Evolutionary conservation across 805 yeast genomes (phyloP), one percentile per base, ranked within the genome.

Genomic region (Nakazawaea peltata): DNA sequence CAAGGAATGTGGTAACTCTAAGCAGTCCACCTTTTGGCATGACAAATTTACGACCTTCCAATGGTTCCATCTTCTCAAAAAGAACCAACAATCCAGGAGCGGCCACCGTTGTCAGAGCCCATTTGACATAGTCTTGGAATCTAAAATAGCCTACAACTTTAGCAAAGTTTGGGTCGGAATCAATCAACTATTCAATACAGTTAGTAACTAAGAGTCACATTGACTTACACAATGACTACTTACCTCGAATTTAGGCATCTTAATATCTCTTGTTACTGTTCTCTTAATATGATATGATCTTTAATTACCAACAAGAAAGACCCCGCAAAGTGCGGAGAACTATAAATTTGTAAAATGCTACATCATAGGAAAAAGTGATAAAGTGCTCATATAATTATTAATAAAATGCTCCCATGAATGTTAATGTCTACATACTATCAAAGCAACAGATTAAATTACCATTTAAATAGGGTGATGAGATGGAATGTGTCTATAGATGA

Each of bases 111-210:
- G 67, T 57, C 5, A 57, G 57, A 4, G 63, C 72, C 67, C 74
- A 56, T 14, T 64, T 54, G 6, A 64, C 69, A 48, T 71, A 73
- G 60, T 84, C 95, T 11, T 78, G 63, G 15, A 71, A 55, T 53
- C 95, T 70, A 61, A 83, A 73, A 61, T 78, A 85, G 30, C 74
- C 61, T 11, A 84, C 77, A 21, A 85, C 94, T 41, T 83, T 68
- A 26, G 55, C 50, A 59, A 84, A 81, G 44, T 76, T 76, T 21
- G 95, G 95, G 54, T 84, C 95, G 34, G 71, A 66, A 53, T 84
- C 95, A 48, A 84, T 85, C 37, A 69, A 49, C 74, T 70, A 30
- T n/a, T 17, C 3, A 4, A 10, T n/a, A 11, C 18, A 6, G 32
- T 18, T 18, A n/a, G 18, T 29, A 19, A 19, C 16, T 29, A 18